Evolutionary conservation across 352 stramenopile species (phyloP).

Genomic region (Vaucheria bursata): DNA sequence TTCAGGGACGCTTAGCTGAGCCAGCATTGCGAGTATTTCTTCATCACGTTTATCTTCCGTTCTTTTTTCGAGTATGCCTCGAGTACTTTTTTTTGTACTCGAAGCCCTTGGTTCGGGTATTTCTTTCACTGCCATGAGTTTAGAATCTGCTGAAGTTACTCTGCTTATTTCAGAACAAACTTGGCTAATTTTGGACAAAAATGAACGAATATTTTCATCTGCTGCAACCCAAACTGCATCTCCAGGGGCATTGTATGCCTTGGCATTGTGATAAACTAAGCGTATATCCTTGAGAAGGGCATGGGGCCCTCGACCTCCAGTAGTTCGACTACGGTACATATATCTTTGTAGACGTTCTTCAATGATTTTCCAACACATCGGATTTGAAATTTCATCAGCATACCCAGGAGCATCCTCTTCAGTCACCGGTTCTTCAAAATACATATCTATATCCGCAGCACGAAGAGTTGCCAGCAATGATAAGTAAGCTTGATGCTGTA

Average conservation of each 20-base stretch:
- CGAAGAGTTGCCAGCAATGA: slow-evolving; percentile 17
- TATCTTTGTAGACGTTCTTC: neutral
- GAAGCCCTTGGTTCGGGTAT: too few relatives aligned
- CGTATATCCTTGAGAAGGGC: neutral
- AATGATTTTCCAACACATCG: slow-evolving; percentile 26
- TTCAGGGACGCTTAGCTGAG: neutral
- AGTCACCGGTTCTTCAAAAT: slow-evolving; percentile 17
- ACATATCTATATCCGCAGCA: slow-evolving; percentile 13
- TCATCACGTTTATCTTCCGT: neutral
- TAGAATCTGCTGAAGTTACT: too few relatives aligned
- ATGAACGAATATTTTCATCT: too few relatives aligned
- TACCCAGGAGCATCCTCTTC: slow-evolving; percentile 34
- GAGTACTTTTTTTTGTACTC: too few relatives aligned
- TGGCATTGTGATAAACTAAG: neutral
- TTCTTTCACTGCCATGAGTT: too few relatives aligned
- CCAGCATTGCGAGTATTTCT: neutral
- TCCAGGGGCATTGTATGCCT: neutral
- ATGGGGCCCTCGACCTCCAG: neutral
- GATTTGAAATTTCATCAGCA: slow-evolving; percentile 9
- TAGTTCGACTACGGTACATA: neutral
- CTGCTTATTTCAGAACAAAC: too few relatives aligned
- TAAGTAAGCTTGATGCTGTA: too few relatives aligned
- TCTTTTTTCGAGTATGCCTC: neutral
- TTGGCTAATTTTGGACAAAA: too few relatives aligned
- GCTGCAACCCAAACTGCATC: neutral